A percentile compares a stretch with the other conserved stretches of the same genome.
Conservation (phyloP, 2,329 filamentous ascomycete genomes). For the Phialophora chinensis region DNA sequence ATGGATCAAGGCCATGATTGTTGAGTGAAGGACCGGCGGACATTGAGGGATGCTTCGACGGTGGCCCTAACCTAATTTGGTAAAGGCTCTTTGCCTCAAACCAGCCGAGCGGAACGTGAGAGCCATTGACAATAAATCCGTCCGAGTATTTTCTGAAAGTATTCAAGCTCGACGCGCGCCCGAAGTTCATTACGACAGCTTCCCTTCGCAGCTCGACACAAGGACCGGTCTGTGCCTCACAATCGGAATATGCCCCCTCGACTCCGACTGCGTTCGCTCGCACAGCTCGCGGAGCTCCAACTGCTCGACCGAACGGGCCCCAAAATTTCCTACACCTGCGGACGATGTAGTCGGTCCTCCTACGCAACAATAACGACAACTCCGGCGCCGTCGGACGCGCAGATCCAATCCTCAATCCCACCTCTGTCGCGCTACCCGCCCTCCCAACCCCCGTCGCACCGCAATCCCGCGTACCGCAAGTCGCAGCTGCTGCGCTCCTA, state of each 20-base stretch:
- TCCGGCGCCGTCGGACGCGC: constrained; percentile 59
- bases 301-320: constrained; percentile 42
- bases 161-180: too few relatives aligned
- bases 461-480: constrained; percentile 85
- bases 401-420: constrained; percentile 50
- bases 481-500: constrained; percentile 87
- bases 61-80: neutral
- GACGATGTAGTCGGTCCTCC: constrained; percentile 43
- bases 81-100: too few relatives aligned
- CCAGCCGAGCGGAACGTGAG: neutral
- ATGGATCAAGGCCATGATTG: too few relatives aligned
- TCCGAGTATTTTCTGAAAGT: too few relatives aligned
- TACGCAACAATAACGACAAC: constrained; percentile 56
- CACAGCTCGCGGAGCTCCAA: constrained; percentile 45
- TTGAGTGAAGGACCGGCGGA: too few relatives aligned
- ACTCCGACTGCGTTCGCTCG: constrained; percentile 50
- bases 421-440: constrained; percentile 61
- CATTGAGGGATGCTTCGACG: too few relatives aligned
- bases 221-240: neutral
- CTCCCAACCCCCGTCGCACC: constrained; percentile 85
- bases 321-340: constrained; percentile 38
- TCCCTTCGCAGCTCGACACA: neutral
- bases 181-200: neutral
- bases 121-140: too few relatives aligned
- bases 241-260: constrained; percentile 58